These are phyloP conservation scores for Boletus tylopilopsis DNA, from an alignment of 768 basidiomycete species.

Conservation along the genomic window DNA sequence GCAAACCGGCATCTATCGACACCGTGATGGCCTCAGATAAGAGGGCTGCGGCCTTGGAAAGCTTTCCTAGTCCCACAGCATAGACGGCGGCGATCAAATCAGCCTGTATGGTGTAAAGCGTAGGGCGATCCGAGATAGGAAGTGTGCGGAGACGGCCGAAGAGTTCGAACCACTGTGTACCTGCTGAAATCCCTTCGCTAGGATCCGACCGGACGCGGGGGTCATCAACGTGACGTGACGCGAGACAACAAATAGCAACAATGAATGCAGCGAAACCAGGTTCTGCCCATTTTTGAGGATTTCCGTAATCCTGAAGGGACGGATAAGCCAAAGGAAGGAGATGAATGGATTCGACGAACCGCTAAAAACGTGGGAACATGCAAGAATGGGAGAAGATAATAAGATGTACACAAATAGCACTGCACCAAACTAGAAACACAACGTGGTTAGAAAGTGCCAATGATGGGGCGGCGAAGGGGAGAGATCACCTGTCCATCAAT, in stretches of 20 bases:
- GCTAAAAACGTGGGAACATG: slow-evolving; percentile 87
- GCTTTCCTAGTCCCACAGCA: slow-evolving; percentile 84
- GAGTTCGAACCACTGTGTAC: slow-evolving; percentile 89
- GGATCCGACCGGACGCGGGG: slow-evolving; percentile 82
- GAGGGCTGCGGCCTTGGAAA: slow-evolving; percentile 82
- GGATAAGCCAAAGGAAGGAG: slow-evolving; percentile 15
- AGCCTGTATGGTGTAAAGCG: slow-evolving; percentile 88
- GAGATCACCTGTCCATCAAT: slow-evolving; percentile 83
- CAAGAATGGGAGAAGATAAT: slow-evolving; percentile 87
- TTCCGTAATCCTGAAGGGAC: slow-evolving; percentile 73
- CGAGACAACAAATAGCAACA: slow-evolving; percentile 87
- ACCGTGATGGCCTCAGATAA: slow-evolving; percentile 86
- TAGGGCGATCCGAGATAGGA: slow-evolving; percentile 83
- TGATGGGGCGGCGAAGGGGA: slow-evolving; percentile 9
- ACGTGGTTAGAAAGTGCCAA: slow-evolving; percentile 13
- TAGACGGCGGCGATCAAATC: slow-evolving; percentile 91
- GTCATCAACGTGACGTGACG: slow-evolving; percentile 91
- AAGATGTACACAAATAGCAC: slow-evolving; percentile 88
- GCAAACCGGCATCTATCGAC: slow-evolving; percentile 84
- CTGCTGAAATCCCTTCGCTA: slow-evolving; percentile 80
- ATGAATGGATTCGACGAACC: slow-evolving; percentile 37
- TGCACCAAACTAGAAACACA: slow-evolving; percentile 58
- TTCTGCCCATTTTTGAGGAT: slow-evolving; percentile 93
- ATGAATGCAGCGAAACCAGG: slow-evolving; percentile 94
- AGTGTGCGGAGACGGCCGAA: slow-evolving; percentile 84